Conservation (phyloP, 2,329 filamentous ascomycete genomes). For the Cladosporium halotolerans region DNA sequence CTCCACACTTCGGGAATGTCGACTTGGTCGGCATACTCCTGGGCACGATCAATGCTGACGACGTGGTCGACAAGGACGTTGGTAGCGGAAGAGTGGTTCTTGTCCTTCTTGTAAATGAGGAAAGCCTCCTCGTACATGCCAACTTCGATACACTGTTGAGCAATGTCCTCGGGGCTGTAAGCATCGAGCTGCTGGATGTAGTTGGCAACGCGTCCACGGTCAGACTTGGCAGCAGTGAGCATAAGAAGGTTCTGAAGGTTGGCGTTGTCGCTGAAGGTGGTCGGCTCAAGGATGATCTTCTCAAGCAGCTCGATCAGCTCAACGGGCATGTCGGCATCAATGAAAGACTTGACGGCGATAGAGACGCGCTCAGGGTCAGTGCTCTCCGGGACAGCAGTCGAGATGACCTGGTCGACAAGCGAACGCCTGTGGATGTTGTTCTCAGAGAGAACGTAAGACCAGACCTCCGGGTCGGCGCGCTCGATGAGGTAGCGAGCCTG, state of each 20-base stretch:
- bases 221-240: slow-evolving; percentile 92
- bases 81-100: slow-evolving; percentile 78
- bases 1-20: slow-evolving; percentile 96
- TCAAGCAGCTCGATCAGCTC: slow-evolving; percentile 96
- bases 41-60: slow-evolving; percentile 94
- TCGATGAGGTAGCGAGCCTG: slow-evolving; percentile 93
- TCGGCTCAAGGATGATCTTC: slow-evolving; percentile 99
- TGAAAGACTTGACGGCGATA: slow-evolving; percentile 86
- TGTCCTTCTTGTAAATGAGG: slow-evolving; percentile 97
- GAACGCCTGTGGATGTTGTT: slow-evolving; percentile 95
- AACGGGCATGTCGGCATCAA: slow-evolving; percentile 80
- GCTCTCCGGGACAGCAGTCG: slow-evolving; percentile 80
- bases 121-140: slow-evolving; percentile 95
- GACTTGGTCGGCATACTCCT: slow-evolving; percentile 90
- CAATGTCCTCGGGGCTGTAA: slow-evolving; percentile 89
- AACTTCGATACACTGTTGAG: slow-evolving; percentile 86
- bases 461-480: slow-evolving; percentile 81
- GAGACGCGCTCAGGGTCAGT: slow-evolving; percentile 92
- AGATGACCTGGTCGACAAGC: slow-evolving; percentile 91
- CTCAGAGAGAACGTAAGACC: slow-evolving; percentile 87
- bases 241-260: slow-evolving; percentile 94
- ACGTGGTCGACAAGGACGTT: slow-evolving; percentile 93
- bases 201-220: slow-evolving; percentile 89
- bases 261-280: slow-evolving; percentile 94
- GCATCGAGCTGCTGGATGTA: slow-evolving; percentile 89